Evolutionary conservation across 345 rosid species (phyloP).

Genomic region (Lepidium africanum): DNA sequence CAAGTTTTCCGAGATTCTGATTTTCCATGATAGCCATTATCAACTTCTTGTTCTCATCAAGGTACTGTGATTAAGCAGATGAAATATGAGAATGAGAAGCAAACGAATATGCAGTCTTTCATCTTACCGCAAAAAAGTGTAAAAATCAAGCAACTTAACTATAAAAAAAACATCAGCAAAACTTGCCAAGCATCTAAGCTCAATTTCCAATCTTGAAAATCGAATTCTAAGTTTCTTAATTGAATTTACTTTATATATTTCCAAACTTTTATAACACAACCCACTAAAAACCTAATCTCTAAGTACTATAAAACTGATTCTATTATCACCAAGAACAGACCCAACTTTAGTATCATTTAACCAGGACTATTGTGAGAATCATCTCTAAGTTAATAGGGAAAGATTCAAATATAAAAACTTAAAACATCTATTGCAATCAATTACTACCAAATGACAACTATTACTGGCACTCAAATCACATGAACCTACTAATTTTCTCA

Average conservation of each 20-base stretch:
- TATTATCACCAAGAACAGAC: background rate
- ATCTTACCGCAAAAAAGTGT: background rate
- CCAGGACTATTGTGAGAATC: background rate
- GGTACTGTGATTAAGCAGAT: conserved; percentile 48
- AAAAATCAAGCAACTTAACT: background rate
- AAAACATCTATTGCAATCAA: background rate
- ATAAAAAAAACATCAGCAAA: background rate
- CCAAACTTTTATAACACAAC: background rate
- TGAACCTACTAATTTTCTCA: background rate
- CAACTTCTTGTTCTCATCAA: conserved; percentile 91
- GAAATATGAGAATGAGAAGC: background rate
- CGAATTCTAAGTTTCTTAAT: background rate
- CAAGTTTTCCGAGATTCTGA: conserved; percentile 85
- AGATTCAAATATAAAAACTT: conserved; percentile 2
- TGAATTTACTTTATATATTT: background rate
- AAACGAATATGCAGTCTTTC: background rate
- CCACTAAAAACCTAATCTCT: background rate
- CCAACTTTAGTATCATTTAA: background rate
- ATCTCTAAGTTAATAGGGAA: background rate
- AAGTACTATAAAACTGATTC: background rate
- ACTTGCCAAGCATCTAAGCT: background rate
- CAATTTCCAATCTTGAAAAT: background rate
- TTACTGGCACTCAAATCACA: background rate
- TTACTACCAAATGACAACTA: background rate
- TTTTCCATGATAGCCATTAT: conserved; percentile 90